Percentiles rank a stretch among this genome's conserved stretches.
These are phyloP conservation scores for Podospora didyma DNA, from an alignment of 495 filamentous ascomycete genomes.

Conservation along the genomic window DNA sequence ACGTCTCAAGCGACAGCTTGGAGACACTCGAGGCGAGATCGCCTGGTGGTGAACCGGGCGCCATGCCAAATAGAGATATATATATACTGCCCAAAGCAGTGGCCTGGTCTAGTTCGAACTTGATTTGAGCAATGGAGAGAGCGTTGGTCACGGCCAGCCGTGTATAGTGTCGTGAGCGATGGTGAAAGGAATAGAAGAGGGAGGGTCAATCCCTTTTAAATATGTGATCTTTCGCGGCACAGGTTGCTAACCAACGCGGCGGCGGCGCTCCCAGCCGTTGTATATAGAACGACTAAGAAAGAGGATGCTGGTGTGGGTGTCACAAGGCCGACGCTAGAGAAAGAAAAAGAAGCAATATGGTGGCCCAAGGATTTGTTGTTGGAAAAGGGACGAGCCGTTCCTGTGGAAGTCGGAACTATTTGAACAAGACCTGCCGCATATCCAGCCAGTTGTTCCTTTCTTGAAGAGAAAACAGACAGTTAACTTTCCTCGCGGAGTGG, in stretches of 20 bases:
- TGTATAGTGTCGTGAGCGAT: not conserved
- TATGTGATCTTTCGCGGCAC: not conserved
- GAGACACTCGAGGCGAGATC: conserved; percentile 26
- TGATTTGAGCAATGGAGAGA: not conserved
- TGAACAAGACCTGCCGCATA: too few relatives aligned
- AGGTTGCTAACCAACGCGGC: not conserved
- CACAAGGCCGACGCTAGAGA: too few relatives aligned
- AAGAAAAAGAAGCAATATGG: too few relatives aligned
- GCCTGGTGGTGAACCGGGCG: conserved; percentile 12
- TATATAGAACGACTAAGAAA: not conserved
- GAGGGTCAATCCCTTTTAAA: not conserved
- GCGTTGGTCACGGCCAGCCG: not conserved
- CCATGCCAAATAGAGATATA: conserved; percentile 10
- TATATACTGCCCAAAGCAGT: not conserved
- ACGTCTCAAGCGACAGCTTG: conserved; percentile 35
- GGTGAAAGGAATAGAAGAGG: not conserved
- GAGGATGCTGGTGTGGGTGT: too few relatives aligned
- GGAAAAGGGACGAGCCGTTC: too few relatives aligned
- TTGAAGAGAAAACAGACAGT: too few relatives aligned
- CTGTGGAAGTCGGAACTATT: too few relatives aligned
- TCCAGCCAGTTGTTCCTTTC: too few relatives aligned
- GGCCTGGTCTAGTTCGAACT: not conserved
- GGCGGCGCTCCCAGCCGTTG: not conserved
- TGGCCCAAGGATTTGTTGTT: too few relatives aligned
- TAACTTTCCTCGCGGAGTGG: not conserved